Evolutionary conservation across 805 yeast species (phyloP).

Genomic region (Cyberlindnera euphorbiiphila): DNA sequence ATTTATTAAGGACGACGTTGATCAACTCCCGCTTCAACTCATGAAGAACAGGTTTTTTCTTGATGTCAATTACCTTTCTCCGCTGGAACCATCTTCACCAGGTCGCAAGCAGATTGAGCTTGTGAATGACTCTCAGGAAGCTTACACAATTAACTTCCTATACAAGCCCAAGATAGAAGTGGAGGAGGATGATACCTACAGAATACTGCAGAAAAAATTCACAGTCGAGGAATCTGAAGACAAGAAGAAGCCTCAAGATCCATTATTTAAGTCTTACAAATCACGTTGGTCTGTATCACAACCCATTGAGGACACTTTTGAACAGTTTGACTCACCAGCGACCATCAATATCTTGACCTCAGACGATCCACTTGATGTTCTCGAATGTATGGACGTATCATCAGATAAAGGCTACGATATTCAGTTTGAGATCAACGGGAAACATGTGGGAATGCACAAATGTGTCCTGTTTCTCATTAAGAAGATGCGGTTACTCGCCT

Average conservation of each 20-base stretch:
- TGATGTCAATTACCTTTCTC: conserved; percentile 56
- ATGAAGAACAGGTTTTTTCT: conserved; percentile 41
- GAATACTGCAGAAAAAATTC: conserved; percentile 13
- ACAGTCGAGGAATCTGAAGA: conserved; percentile 8
- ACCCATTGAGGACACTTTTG: conserved; percentile 16
- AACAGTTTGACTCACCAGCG: neutral
- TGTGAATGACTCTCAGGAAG: conserved; percentile 8
- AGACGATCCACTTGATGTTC: conserved; percentile 9
- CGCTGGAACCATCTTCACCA: conserved; percentile 22
- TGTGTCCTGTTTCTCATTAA: conserved; percentile 11
- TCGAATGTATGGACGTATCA: conserved; percentile 4
- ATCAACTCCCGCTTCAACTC: conserved; percentile 52
- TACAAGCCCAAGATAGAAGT: conserved; percentile 16
- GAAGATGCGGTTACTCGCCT: conserved; percentile 27
- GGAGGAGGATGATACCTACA: conserved; percentile 13
- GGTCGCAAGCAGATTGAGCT: conserved; percentile 24
- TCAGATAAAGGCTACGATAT: conserved; percentile 35
- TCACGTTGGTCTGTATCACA: conserved; percentile 25
- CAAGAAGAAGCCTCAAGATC: conserved; percentile 12
- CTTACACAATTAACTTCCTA: conserved; percentile 17
- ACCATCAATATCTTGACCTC: conserved; percentile 4
- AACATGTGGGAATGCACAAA: conserved; percentile 31
- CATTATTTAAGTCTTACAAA: conserved; percentile 14
- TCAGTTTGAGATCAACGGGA: conserved; percentile 28
- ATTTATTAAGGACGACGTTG: conserved; percentile 60